Evolutionary conservation across 768 basidiomycete species (phyloP), one percentile per base, ranked within the genome.

Genomic region (Rhizopogon salebrosus): DNA sequence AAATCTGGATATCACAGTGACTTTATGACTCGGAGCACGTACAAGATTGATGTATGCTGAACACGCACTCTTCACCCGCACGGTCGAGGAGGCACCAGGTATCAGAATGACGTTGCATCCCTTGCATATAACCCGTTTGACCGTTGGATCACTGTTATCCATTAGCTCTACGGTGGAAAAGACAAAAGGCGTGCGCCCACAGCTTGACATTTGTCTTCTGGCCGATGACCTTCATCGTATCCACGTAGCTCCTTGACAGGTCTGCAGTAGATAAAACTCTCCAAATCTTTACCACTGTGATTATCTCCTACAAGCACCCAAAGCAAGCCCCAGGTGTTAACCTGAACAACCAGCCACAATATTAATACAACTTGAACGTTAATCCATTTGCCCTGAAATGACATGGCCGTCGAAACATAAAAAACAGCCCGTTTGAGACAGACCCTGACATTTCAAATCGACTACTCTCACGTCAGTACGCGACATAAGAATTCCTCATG

Each of bases 91-190:
- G 1, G 78, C 57, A 10, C 92, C 92, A 0, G 89, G 85, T 1
- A 92, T 59, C 4, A 93, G 72, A 7, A 85, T 74, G 0, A 73
- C 64, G 52, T 79, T 74, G 61, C 92, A 95, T 1, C 74, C 73
- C 63, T 79, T 82, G 70, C 92, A 95, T 6, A 92, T 60, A 1
- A 84, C 81, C 10, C 92, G 84, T 64, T 94, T 95, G n/a, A 94
- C 76, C 1, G 79, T 72, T 0, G 92, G 91, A 64, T 94, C 92
- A 60, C 92, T 92, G 57, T 40, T 1, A 27, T 16, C 53, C 35
- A 14, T 45, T 18, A 42, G 18, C 34, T 36, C n/a, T 41, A 3
- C n/a, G 23, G 13, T 22, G 4, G 2, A 16, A 49, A n/a, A 31
- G 18, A 8, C n/a, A 23, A 18, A 18, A 48, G 7, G 14, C 13